Conservation (phyloP, 345 rosid species). For the Populus simonii region DNA sequence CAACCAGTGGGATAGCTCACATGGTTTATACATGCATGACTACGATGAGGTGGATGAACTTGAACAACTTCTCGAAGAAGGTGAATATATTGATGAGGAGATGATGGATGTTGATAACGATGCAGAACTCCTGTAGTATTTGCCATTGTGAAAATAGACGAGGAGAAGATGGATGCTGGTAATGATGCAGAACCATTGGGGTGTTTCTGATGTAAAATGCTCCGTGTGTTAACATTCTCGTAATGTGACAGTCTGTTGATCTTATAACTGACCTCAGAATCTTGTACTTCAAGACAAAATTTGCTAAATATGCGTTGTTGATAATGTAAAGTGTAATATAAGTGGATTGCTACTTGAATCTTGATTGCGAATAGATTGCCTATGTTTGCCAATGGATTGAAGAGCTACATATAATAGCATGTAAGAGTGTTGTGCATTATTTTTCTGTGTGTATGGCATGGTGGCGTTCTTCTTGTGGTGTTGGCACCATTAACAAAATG, state of each 20-base stretch:
- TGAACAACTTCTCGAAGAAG: constrained; percentile 43
- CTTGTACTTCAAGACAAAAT: neutral
- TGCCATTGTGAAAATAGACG: constrained; percentile 20
- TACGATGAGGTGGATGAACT: constrained; percentile 53
- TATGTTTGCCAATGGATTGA: too few relatives aligned
- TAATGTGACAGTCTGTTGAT: neutral
- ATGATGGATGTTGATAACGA: constrained; percentile 33
- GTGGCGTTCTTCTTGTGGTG: too few relatives aligned
- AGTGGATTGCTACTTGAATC: too few relatives aligned
- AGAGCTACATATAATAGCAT: too few relatives aligned
- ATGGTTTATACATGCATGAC: constrained; percentile 44
- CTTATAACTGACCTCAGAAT: neutral
- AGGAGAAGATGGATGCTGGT: constrained; percentile 38
- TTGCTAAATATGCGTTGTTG: neutral
- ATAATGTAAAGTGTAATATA: neutral
- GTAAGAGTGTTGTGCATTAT: too few relatives aligned
- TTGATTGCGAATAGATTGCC: too few relatives aligned
- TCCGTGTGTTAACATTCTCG: neutral
- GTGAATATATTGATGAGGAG: constrained; percentile 32
- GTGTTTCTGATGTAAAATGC: neutral
- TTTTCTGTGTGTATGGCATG: too few relatives aligned
- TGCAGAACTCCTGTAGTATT: neutral
- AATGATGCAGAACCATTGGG: neutral
- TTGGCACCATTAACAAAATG: too few relatives aligned
- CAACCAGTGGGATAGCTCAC: constrained; percentile 55